A percentile compares a stretch with the other conserved stretches of the same genome.
Evolutionary conservation across 202 grass and related monocot genomes (phyloP).

Genomic region (Brachypodium distachyon): DNA sequence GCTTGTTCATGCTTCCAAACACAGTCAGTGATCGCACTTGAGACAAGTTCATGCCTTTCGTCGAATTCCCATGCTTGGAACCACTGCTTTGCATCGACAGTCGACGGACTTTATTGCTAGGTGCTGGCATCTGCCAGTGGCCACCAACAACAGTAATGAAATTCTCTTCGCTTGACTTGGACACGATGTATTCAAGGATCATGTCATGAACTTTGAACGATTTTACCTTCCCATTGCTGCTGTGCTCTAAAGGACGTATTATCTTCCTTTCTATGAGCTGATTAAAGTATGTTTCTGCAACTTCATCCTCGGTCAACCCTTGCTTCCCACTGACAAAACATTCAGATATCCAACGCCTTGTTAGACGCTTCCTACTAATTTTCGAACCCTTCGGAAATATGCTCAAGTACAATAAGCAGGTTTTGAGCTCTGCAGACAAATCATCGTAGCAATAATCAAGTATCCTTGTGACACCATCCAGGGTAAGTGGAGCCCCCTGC

Average conservation of each 20-base stretch:
- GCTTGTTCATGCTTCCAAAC: background rate
- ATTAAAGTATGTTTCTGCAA: slow-evolving; percentile 29
- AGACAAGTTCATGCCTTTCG: slow-evolving; percentile 18
- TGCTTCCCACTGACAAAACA: slow-evolving; percentile 24
- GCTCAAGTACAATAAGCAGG: slow-evolving; percentile 6
- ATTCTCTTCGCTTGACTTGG: slow-evolving; percentile 26
- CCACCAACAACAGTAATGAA: slow-evolving; percentile 40
- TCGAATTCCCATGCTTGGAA: background rate
- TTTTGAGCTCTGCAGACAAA: slow-evolving; percentile 5
- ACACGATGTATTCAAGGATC: slow-evolving; percentile 24
- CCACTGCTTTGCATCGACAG: slow-evolving; percentile 15
- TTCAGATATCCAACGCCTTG: background rate
- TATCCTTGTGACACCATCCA: background rate
- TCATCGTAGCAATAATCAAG: background rate
- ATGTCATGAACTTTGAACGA: slow-evolving; percentile 28
- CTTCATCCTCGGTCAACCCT: background rate
- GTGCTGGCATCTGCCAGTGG: background rate
- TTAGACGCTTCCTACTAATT: slow-evolving; percentile 20
- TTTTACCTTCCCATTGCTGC: slow-evolving; percentile 23
- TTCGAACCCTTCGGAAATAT: slow-evolving; percentile 7
- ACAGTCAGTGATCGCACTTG: slow-evolving; percentile 19
- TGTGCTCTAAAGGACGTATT: slow-evolving; percentile 1
- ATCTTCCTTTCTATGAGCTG: slow-evolving; percentile 21
- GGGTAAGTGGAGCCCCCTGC: background rate
- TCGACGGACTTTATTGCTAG: slow-evolving; percentile 33